Evolutionary conservation across 2,329 filamentous ascomycete genomes (phyloP).

Genomic region (Epichloe festucae): DNA sequence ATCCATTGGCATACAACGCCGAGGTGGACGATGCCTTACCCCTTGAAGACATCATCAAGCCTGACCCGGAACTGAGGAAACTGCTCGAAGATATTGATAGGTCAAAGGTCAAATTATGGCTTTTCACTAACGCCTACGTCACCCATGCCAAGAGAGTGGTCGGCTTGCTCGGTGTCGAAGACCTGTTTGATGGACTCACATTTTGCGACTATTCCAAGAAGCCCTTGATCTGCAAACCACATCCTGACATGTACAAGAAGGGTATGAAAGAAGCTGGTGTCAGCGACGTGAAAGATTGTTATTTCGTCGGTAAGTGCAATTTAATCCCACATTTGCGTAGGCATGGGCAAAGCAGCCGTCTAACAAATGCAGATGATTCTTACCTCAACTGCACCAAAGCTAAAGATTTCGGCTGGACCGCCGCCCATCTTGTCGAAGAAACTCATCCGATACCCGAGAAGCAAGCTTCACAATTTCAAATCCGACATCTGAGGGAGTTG

Average conservation of each 20-base stretch:
- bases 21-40: slow-evolving; percentile 93
- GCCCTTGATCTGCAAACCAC: slow-evolving; percentile 77
- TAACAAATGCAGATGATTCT: slow-evolving; percentile 58
- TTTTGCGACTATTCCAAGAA: slow-evolving; percentile 75
- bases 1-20: slow-evolving; percentile 85
- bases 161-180: slow-evolving; percentile 65
- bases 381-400: slow-evolving; percentile 68
- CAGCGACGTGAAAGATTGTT: slow-evolving; percentile 58
- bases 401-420: slow-evolving; percentile 71
- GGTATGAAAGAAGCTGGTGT: slow-evolving; percentile 77
- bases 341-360: not conserved
- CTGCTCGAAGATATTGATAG: slow-evolving; percentile 74
- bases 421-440: slow-evolving; percentile 74
- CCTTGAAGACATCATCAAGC: slow-evolving; percentile 70
- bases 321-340: not conserved
- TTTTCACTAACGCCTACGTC: slow-evolving; percentile 92
- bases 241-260: slow-evolving; percentile 70
- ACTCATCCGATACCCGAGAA: slow-evolving; percentile 48
- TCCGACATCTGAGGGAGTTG: slow-evolving; percentile 64
- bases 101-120: slow-evolving; percentile 76
- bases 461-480: slow-evolving; percentile 60
- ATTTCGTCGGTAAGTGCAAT: slow-evolving; percentile 67
- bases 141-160: slow-evolving; percentile 79
- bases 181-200: slow-evolving; percentile 88
- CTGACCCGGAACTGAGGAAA: slow-evolving; percentile 58